Evolutionary conservation across 164 flowering plant genomes (phyloP), one percentile per base, ranked within the genome.

Genomic region (Magnolia changhungtana): DNA sequence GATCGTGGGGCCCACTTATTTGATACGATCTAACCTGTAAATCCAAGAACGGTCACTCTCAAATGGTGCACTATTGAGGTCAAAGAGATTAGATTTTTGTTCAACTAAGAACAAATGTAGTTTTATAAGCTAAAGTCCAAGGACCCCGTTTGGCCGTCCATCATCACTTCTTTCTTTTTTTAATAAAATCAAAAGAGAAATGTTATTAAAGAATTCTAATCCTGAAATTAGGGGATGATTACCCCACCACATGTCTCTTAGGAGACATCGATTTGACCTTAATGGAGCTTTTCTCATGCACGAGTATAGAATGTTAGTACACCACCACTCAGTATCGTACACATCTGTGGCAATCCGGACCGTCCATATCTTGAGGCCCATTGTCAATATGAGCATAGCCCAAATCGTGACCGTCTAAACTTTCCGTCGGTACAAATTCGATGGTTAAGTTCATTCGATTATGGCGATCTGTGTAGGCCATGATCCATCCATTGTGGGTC

Each of bases 201-300:
- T 5, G 72, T 50, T 51, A 67, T 20, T 16, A 55, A 68, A 71
- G 63, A 13, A 31, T 52, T 72, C 21, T 11, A 72, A 69, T 69
- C 87, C 85, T 31, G 82, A 78, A 82, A 73, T 67, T 77, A 77
- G 51, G 85, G 84, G 73, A 78, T 71, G 81, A 77, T 74, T 21
- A 71, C 20, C 72, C 80, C 55, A 50, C 58, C 10, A 29, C 70
- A 52, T 58, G 51, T 1, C 24, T 9, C 64, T 81, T 71, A 59
- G 78, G 80, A 61, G 78, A 75, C 80, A 77, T 27, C 10, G 78
- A 83, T 74, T 77, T 77, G 82, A 83, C 83, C 75, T 49, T 21
- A 23, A 73, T 74, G 63, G 67, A 55, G 77, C 61, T 71, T 45
- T 67, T 74, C 29, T 58, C 20, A 65, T 67, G 61, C 61, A 55